Evolutionary conservation across 2,329 filamentous ascomycete species (phyloP).

Genomic region (Tolypocladium cylindrosporum): DNA sequence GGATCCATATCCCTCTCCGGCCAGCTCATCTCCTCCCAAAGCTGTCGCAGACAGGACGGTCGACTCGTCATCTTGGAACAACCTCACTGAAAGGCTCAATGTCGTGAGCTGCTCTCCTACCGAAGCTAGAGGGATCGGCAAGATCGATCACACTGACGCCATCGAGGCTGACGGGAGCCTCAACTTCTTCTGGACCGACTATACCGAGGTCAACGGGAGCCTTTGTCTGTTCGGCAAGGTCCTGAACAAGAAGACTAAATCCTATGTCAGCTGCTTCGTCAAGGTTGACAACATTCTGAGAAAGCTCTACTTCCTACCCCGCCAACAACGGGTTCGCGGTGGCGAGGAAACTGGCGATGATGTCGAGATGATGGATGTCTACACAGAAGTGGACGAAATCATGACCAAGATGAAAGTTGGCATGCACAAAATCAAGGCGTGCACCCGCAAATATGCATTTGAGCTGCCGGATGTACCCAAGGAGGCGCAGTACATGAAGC

Average conservation of each 20-base stretch:
- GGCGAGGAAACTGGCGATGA: conserved; percentile 65
- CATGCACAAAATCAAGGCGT: conserved; percentile 90
- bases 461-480: conserved; percentile 80
- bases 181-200: conserved; percentile 95
- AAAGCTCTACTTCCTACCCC: conserved; percentile 87
- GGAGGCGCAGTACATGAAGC: conserved; percentile 84
- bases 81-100: conserved; percentile 77
- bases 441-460: conserved; percentile 88
- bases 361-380: conserved; percentile 81
- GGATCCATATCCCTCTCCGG: conserved; percentile 57
- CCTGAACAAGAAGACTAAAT: conserved; percentile 70
- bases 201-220: conserved; percentile 82
- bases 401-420: conserved; percentile 81
- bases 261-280: conserved; percentile 84
- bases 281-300: conserved; percentile 91
- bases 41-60: conserved; percentile 42
- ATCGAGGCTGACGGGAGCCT: conserved; percentile 88
- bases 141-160: conserved; percentile 74
- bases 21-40: conserved; percentile 65
- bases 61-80: conserved; percentile 80
- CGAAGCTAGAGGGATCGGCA: conserved; percentile 59
- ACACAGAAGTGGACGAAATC: conserved; percentile 75
- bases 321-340: conserved; percentile 45
- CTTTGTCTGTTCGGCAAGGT: conserved; percentile 95
- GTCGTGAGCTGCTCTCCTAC: conserved; percentile 65